Evolutionary conservation across 2,329 filamentous ascomycete genomes (phyloP).

Genomic region (Ceratocystis diversiconidia): DNA sequence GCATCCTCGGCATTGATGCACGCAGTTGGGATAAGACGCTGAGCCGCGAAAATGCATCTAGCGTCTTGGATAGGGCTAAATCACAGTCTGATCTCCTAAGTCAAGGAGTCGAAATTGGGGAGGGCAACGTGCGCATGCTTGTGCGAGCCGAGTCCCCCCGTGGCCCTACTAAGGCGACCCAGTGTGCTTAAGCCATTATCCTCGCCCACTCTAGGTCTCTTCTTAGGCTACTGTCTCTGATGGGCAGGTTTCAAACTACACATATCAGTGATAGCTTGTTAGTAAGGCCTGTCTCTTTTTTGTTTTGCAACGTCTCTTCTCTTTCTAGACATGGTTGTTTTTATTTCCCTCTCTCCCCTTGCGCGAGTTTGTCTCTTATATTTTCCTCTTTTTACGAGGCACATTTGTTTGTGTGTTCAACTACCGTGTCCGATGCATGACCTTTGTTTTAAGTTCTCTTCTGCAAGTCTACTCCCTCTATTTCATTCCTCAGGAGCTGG

Average conservation of each 20-base stretch:
- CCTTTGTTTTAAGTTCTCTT: no score
- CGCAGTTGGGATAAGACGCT: conserved; percentile 52
- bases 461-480: neutral
- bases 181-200: conserved; percentile 8
- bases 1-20: conserved; percentile 55
- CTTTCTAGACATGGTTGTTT: neutral
- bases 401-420: conserved; percentile 14
- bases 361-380: neutral
- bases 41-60: conserved; percentile 30
- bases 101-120: conserved; percentile 53
- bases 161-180: neutral
- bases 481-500: neutral
- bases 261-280: neutral
- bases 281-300: neutral
- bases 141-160: conserved; percentile 33
- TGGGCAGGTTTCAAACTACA: neutral
- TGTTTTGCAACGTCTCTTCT: neutral
- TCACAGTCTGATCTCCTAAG: conserved; percentile 44
- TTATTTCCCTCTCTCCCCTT: neutral
- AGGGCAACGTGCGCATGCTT: conserved; percentile 50
- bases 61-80: conserved; percentile 20
- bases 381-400: conserved; percentile 3
- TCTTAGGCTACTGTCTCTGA: neutral
- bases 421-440: neutral
- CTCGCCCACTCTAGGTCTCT: neutral